These are phyloP conservation scores for Herpetomonas samuelpessoai DNA, from an alignment of 208 protist species.

Conservation along the genomic window DNA sequence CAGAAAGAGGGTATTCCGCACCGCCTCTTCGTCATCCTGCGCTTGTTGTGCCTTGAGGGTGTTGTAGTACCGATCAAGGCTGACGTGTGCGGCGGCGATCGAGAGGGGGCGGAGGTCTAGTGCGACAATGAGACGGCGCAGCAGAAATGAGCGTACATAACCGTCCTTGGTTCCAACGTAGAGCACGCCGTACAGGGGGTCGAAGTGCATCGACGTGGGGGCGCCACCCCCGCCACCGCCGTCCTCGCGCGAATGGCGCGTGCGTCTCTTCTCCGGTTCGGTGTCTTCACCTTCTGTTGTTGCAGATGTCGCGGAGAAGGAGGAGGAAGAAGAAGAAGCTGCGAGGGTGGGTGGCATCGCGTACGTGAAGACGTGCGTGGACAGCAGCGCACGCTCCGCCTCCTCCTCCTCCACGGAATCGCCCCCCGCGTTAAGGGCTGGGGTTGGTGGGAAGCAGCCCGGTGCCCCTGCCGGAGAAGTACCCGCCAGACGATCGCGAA, in stretches of 20 bases:
- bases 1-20: conserved; percentile 41
- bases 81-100: conserved; percentile 21
- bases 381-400: background rate
- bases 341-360: background rate
- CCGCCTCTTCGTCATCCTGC: conserved; percentile 25
- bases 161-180: conserved; percentile 76
- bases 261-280: conserved; percentile 25
- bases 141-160: conserved; percentile 59
- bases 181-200: conserved; percentile 45
- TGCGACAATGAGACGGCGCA: conserved; percentile 61
- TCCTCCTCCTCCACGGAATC: background rate
- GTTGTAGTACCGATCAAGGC: conserved; percentile 23
- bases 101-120: conserved; percentile 55
- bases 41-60: conserved; percentile 26
- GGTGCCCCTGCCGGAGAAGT: background rate
- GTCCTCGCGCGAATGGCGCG: conserved; percentile 19
- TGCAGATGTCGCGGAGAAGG: background rate
- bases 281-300: conserved; percentile 4
- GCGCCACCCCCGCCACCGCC: conserved; percentile 25
- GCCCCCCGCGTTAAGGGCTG: too few relatives aligned
- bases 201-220: conserved; percentile 54
- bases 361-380: background rate
- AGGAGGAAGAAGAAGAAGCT: background rate
- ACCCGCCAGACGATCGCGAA: conserved; percentile 18
- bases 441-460: too few relatives aligned